Percentiles rank a stretch among this genome's conserved stretches.
phyloP scores from a whole-genome alignment of 2,329 filamentous ascomycete species.

The Cercospora janseana region DNA sequence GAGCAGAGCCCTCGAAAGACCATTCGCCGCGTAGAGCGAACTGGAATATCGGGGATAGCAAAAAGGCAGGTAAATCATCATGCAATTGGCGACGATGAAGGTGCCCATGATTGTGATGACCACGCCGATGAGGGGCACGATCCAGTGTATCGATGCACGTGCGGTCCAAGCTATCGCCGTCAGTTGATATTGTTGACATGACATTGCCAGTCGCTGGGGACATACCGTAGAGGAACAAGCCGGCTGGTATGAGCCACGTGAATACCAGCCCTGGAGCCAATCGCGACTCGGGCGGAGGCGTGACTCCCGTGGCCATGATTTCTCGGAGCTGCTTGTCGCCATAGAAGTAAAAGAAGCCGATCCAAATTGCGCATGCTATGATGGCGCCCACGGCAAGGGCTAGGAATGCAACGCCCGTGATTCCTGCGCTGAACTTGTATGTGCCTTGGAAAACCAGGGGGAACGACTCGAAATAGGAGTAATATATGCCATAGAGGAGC shows the following conservation, averaged over 20 bases:
- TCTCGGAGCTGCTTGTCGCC: conserved; percentile 3
- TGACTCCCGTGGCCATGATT: not conserved
- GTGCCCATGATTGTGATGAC: conserved; percentile 39
- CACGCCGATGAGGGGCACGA: conserved; percentile 43
- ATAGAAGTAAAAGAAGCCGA: conserved; percentile 9
- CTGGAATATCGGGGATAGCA: conserved; percentile 50
- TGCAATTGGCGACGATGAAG: conserved; percentile 46
- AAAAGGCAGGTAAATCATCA: conserved; percentile 42
- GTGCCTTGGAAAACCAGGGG: conserved; percentile 60
- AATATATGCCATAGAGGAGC: conserved; percentile 62
- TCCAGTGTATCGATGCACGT: conserved; percentile 38
- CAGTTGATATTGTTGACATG: no score
- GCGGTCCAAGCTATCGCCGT: conserved; percentile 15
- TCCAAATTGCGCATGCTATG: not conserved
- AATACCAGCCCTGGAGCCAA: conserved; percentile 9
- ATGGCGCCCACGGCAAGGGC: conserved; percentile 2
- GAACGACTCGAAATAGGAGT: conserved; percentile 64
- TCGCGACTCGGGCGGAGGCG: conserved; percentile 7
- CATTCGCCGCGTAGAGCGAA: conserved; percentile 60
- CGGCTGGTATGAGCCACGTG: conserved; percentile 14
- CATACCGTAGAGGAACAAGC: conserved; percentile 13
- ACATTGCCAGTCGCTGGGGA: no score
- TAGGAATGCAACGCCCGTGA: conserved; percentile 6
- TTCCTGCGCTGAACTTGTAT: conserved; percentile 57
- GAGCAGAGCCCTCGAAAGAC: conserved; percentile 43